Evolutionary conservation across 176 grass and related monocot species (phyloP).

Genomic region (Phragmites australis): DNA sequence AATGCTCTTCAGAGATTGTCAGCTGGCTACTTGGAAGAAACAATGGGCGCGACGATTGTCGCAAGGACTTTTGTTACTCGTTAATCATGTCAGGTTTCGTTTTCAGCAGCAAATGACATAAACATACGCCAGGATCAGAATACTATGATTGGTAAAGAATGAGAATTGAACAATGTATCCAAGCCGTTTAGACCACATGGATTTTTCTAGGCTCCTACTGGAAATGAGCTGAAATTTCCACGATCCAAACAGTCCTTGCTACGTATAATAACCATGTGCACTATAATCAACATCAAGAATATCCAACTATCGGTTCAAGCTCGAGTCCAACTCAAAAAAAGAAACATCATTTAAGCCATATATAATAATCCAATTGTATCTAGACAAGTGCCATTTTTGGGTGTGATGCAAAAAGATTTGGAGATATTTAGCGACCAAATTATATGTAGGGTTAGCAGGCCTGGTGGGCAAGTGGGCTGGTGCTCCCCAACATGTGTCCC

Average conservation of each 20-base stretch:
- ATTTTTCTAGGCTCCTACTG: too few species aligned
- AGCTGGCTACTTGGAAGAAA: too few species aligned
- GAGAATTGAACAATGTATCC: neutral
- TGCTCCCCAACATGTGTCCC: constrained; percentile 42
- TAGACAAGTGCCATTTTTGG: neutral
- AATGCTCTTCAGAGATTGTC: too few species aligned
- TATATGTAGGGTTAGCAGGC: constrained; percentile 2
- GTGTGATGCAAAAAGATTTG: neutral
- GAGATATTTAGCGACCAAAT: constrained; percentile 7
- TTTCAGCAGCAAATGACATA: neutral
- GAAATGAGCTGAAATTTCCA: neutral
- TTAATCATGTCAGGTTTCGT: neutral
- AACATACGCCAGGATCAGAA: neutral
- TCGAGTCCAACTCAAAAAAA: neutral
- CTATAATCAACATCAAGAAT: neutral
- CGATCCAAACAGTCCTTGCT: too few species aligned
- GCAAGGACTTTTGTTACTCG: neutral
- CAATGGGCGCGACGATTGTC: too few species aligned
- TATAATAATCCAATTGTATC: neutral
- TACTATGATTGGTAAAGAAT: neutral
- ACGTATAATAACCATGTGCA: neutral
- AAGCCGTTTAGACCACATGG: neutral
- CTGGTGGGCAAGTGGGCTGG: constrained; percentile 47
- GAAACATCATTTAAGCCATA: neutral
- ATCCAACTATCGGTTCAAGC: neutral